Percentiles rank a stretch among this genome's conserved stretches.
Evolutionary conservation across 371 early-diverging fungal species (phyloP).

Genomic region (Mortierella sp.): DNA sequence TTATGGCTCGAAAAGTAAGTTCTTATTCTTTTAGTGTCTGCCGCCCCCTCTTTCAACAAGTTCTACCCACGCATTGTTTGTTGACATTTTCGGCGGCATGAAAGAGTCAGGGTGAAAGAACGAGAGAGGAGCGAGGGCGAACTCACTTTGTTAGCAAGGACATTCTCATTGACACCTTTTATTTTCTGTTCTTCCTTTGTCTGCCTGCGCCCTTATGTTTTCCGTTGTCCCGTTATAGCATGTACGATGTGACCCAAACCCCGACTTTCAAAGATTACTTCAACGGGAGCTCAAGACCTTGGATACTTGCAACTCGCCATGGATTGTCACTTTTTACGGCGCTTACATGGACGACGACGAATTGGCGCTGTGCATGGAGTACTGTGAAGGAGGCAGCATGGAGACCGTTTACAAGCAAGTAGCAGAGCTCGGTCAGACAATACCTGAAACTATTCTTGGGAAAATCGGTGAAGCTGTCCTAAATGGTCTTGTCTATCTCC

Average conservation of each 20-base stretch:
- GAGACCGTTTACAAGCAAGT: slow-evolving; percentile 85
- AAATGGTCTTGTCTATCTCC: slow-evolving; percentile 82
- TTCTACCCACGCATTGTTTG: neutral
- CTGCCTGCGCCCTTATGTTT: neutral
- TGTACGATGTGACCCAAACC: slow-evolving; percentile 77
- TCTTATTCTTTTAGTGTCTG: neutral
- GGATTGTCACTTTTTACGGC: slow-evolving; percentile 96
- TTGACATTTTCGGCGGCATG: neutral
- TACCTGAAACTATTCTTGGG: slow-evolving; percentile 86
- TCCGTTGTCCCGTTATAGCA: slow-evolving; percentile 58
- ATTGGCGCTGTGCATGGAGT: slow-evolving; percentile 97
- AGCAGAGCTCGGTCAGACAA: slow-evolving; percentile 69
- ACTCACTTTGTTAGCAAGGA: neutral
- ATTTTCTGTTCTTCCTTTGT: neutral
- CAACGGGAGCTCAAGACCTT: slow-evolving; percentile 92
- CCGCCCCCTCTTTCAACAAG: neutral
- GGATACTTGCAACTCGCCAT: slow-evolving; percentile 89
- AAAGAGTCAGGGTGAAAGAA: neutral
- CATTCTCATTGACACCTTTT: neutral
- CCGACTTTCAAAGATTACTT: slow-evolving; percentile 84
- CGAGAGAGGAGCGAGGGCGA: neutral
- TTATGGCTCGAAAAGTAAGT: slow-evolving; percentile 95
- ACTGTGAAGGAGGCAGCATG: slow-evolving; percentile 86
- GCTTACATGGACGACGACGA: slow-evolving; percentile 93
- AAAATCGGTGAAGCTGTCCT: slow-evolving; percentile 88